phyloP scores from a whole-genome alignment of 2,329 filamentous ascomycete species.

The Exserohilum rostratum region DNA sequence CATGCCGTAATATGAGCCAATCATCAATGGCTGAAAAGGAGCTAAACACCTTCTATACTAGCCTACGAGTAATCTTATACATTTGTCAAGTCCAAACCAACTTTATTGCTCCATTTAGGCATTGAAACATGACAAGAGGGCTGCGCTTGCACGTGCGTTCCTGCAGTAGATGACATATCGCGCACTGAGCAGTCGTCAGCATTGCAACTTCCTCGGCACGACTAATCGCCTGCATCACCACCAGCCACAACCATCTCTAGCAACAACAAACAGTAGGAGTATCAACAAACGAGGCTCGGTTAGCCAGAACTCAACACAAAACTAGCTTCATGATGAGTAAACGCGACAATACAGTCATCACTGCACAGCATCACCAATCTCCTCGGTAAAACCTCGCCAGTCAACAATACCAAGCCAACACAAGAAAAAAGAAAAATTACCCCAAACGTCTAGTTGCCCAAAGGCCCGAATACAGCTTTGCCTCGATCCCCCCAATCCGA shows the following conservation, averaged over 20 bases:
- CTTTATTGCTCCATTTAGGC: background rate
- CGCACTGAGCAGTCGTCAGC: background rate
- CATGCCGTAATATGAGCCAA: background rate
- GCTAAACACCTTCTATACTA: background rate
- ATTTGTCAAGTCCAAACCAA: background rate
- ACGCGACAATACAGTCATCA: no score
- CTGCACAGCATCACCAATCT: no score
- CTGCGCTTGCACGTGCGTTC: background rate
- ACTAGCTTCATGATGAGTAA: no score
- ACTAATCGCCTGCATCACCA: background rate
- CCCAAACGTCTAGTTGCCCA: no score
- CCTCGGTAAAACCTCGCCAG: no score
- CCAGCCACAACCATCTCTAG: no score
- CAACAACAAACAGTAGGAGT: no score
- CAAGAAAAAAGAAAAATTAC: no score
- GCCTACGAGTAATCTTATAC: background rate
- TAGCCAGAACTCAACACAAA: no score
- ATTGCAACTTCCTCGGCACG: background rate
- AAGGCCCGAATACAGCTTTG: no score
- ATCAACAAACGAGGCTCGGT: no score
- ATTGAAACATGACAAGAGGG: background rate
- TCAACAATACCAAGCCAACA: background rate
- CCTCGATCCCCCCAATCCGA: no score
- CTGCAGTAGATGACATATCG: background rate
- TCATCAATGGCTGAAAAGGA: background rate